Base-by-base conservation (phyloP, 495 filamentous ascomycete species). In the Xylaria palmicola region DNA sequence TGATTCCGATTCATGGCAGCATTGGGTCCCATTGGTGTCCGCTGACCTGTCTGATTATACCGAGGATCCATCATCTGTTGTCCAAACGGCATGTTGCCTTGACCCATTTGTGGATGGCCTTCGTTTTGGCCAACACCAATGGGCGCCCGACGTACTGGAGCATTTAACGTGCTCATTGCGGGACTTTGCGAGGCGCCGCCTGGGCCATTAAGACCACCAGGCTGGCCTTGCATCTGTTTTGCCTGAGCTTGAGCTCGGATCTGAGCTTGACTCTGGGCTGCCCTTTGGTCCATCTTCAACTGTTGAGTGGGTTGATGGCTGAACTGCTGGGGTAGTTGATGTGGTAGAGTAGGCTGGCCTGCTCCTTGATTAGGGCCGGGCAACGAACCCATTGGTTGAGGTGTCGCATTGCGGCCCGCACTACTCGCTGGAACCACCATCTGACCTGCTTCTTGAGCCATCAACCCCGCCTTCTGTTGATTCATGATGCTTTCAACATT, bases 401-500 rank as follows among this genome's bases (percentile, higher is more conserved):
- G 72, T 5, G 77, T 75, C 9, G 68, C 67, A 59, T 76, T 76
- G 41, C 77, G 74, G 6, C 73, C 75, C n/a, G 77, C 74, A 29
- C 76, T 70, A 50, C 72, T 82, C 0, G 73, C 77, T 32, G 81
- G 81, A 0, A 84, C 81, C 3, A 82, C 79, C 62, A 79, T 74
- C 58, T 81, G 79, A 5, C 81, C 81, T 19, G 75, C 70, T 64
- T 79, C 68, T 62, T 81, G 74, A 9, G 81, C 78, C 19, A 77
- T 68, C 30, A 79, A 63, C 2, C 73, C 78, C 4, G 67, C 72
- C 45, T 77, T 74, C 47, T 81, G 79, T 58, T 83, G 76, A 44
- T 75, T 77, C 48, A 79, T 74, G 24, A 83, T 79, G 52, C 70
- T 76, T 41, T 81, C 80, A 44, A 84, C 72, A 48, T 76, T 80